Base-by-base conservation (phyloP, 805 yeast genomes). In the Wickerhamomyces kurtzmanii region DNA sequence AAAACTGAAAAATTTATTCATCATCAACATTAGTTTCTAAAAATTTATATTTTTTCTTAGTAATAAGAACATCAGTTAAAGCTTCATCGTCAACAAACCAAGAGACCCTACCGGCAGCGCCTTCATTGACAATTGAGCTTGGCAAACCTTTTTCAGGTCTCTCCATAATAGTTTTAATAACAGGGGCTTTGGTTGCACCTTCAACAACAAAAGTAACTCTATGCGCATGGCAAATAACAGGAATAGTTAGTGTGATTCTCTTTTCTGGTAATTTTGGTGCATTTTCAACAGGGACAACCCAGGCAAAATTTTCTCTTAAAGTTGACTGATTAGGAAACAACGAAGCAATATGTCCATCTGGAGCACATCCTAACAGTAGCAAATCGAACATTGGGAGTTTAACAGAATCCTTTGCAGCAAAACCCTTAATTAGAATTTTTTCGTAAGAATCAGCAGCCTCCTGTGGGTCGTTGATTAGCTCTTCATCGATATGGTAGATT, bases 31-130 rank as follows among this genome's bases (percentile, higher is more conserved):
- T 12, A n/a, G 22, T 12, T 17, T 24, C 12, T 13, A 12, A 38
- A 31, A 36, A 48, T 29, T 44, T 48, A 33, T 50, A 50, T 16
- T 40, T 43, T 29, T 48, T 50, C 34, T 50, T 50, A 4, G 51
- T 50, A 5, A 50, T 53, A 27, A n/a, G n/a, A n/a, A n/a, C n/a
- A n/a, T 85, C 95, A 26, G 74, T 70, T 43, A 84, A 71, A 3
- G 96, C 96, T 40, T 78, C 95, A 44, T 85, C 83, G 52, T 89
- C 98, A 20, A 89, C 96, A 61, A 89, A 89, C 98, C 98, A 89
- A 6, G 87, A 73, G 5, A 89, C 95, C 55, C 81, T 79, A 11
- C 96, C 96, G 1, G 94, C 95, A n/a, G 96, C 94, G 17, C 83
- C 82, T 55, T 86, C 96, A 49, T 87, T 87, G 31, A 89, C 95